Conservation (phyloP, 2,329 filamentous ascomycete genomes). For the Pseudocercospora pini-densiflorae region DNA sequence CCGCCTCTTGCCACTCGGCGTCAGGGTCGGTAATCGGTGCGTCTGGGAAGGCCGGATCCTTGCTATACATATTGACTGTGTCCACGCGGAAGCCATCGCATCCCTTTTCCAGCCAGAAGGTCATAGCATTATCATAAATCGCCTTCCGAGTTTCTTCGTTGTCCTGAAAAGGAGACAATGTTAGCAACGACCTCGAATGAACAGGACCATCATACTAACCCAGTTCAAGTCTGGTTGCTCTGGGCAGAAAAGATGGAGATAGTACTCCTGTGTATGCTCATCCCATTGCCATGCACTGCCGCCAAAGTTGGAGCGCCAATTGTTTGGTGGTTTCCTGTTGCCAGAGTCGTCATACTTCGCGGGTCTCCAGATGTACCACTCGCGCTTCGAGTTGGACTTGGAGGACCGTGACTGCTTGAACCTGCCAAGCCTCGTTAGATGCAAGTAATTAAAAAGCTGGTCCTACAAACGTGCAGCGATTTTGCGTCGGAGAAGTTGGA, state of each 20-base stretch:
- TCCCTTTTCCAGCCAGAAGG: slow-evolving; percentile 50
- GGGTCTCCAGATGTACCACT: slow-evolving; percentile 70
- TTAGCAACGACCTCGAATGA: slow-evolving; percentile 47
- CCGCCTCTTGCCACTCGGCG: slow-evolving; percentile 18
- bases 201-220: slow-evolving; percentile 46
- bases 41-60: slow-evolving; percentile 47
- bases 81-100: slow-evolving; percentile 54
- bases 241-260: slow-evolving; percentile 51
- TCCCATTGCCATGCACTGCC: slow-evolving; percentile 52
- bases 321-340: slow-evolving; percentile 62
- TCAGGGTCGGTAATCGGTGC: slow-evolving; percentile 46
- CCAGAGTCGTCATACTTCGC: slow-evolving; percentile 59
- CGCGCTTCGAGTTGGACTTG: slow-evolving; percentile 57
- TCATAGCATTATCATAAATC: slow-evolving; percentile 51
- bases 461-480: too few species aligned
- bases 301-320: slow-evolving; percentile 47
- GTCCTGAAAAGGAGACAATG: slow-evolving; percentile 49
- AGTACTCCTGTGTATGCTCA: slow-evolving; percentile 52
- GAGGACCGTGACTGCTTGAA: slow-evolving; percentile 60
- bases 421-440: slow-evolving; percentile 39
- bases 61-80: slow-evolving; percentile 54
- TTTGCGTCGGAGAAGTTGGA: too few species aligned
- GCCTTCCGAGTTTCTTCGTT: slow-evolving; percentile 48
- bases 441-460: background rate
- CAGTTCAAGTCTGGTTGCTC: slow-evolving; percentile 55